Conservation (phyloP, 129 eudicot genomes). For the Centaurea solstitialis region DNA sequence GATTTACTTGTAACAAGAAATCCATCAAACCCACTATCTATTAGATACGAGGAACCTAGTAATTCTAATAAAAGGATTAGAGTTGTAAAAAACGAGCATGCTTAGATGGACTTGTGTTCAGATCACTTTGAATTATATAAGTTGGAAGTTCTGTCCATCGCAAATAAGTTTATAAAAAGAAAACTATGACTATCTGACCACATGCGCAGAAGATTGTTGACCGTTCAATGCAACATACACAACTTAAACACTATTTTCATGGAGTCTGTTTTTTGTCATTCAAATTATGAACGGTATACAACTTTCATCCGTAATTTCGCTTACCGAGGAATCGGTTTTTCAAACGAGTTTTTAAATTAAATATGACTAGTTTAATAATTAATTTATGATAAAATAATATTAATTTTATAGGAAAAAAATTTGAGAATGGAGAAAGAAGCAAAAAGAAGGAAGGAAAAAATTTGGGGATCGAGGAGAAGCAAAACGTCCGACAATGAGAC, state of each 20-base stretch:
- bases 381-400: too few species aligned
- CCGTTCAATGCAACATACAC: neutral
- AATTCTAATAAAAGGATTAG: too few species aligned
- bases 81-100: too few species aligned
- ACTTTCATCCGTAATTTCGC: neutral
- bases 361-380: neutral
- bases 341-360: neutral
- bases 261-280: neutral
- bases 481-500: slow-evolving; percentile 58
- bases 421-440: neutral
- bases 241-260: neutral
- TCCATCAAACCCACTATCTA: neutral
- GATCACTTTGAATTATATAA: too few species aligned
- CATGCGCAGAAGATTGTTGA: neutral
- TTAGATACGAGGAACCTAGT: too few species aligned
- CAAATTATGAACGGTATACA: neutral
- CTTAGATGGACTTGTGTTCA: neutral
- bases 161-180: too few species aligned
- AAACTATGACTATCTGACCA: too few species aligned
- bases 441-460: slow-evolving; percentile 15
- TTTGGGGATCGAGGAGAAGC: slow-evolving; percentile 27
- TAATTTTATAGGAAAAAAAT: neutral
- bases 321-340: neutral
- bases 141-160: too few species aligned
- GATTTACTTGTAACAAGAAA: neutral